Conservation (phyloP, 306 rosid genomes). For the Casuarina equisetifolia region DNA sequence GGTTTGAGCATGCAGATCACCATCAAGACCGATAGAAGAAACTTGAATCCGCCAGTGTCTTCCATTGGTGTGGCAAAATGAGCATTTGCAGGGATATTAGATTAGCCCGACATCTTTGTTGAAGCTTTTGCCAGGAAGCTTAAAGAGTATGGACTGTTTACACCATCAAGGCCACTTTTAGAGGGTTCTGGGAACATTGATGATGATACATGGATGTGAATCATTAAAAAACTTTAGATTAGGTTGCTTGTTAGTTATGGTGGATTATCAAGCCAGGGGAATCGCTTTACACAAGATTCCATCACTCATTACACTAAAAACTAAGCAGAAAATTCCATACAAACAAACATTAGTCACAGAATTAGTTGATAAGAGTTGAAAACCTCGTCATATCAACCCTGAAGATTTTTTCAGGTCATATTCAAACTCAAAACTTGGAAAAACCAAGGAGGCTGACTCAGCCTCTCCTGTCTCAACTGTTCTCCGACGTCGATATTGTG, state of each 20-base stretch:
- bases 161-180: constrained; percentile 27
- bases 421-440: constrained; percentile 67
- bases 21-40: too few species aligned
- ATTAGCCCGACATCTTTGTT: neutral
- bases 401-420: constrained; percentile 36
- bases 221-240: constrained; percentile 14
- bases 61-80: neutral
- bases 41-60: neutral
- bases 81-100: neutral
- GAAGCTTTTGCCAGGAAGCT: neutral
- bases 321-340: constrained; percentile 34
- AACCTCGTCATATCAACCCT: constrained; percentile 37
- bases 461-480: constrained; percentile 48
- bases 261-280: constrained; percentile 20
- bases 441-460: constrained; percentile 63
- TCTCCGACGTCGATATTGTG: constrained; percentile 42
- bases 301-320: constrained; percentile 34
- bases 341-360: constrained; percentile 44
- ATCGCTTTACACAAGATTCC: constrained; percentile 41
- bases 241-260: constrained; percentile 25
- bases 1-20: too few species aligned
- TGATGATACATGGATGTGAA: constrained; percentile 21
- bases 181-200: constrained; percentile 19
- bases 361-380: constrained; percentile 40
- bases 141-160: neutral